A percentile compares a stretch with the other conserved stretches of the same genome.
These are phyloP conservation scores for Candida cerambycidarum DNA, from an alignment of 805 yeast species.

Conservation along the genomic window DNA sequence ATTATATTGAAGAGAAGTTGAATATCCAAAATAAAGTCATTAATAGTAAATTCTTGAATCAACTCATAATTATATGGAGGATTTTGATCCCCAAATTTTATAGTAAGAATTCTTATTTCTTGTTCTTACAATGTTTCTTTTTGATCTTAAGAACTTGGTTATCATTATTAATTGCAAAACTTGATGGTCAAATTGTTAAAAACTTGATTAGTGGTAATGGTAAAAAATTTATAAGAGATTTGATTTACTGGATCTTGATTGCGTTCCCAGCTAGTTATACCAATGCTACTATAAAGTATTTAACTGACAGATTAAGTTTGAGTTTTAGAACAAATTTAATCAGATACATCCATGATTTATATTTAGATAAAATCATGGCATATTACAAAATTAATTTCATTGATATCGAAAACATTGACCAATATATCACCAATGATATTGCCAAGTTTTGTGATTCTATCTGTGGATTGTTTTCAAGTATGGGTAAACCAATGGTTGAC, in stretches of 20 bases:
- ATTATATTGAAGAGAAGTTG: conserved; percentile 32
- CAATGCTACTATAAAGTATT: conserved; percentile 81
- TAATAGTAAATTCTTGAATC: conserved; percentile 68
- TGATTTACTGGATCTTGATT: conserved; percentile 82
- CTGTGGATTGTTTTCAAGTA: conserved; percentile 78
- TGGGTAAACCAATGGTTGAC: conserved; percentile 91
- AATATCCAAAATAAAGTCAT: conserved; percentile 32
- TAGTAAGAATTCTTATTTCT: conserved; percentile 63
- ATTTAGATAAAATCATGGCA: conserved; percentile 75
- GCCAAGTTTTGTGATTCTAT: conserved; percentile 77
- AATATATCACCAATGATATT: conserved; percentile 83
- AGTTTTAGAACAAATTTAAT: conserved; percentile 82
- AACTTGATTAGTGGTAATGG: conserved; percentile 84
- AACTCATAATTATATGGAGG: conserved; percentile 72
- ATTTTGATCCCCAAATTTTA: conserved; percentile 73
- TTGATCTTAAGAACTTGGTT: conserved; percentile 83
- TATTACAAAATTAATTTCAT: conserved; percentile 72
- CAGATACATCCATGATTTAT: conserved; percentile 87
- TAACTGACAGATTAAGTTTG: conserved; percentile 73
- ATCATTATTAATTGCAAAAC: conserved; percentile 77
- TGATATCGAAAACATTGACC: conserved; percentile 68
- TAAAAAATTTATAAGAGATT: conserved; percentile 68
- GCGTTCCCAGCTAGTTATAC: conserved; percentile 94
- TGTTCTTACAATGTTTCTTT: conserved; percentile 71
- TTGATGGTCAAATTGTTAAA: conserved; percentile 90